Base-by-base conservation (phyloP, 345 rosid species). In the Isatis tinctoria region DNA sequence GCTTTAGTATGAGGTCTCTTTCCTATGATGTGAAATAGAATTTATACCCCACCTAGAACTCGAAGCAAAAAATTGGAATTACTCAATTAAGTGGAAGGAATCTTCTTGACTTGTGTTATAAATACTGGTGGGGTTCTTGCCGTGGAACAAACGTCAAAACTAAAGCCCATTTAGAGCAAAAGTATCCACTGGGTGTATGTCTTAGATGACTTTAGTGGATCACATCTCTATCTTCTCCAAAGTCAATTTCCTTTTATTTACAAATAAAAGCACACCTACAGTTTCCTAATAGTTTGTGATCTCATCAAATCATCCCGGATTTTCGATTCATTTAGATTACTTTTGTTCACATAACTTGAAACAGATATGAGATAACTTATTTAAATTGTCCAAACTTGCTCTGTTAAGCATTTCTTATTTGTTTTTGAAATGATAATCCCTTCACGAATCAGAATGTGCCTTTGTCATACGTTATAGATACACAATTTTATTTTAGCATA, bases 21-120 rank as follows among this genome's bases (percentile, higher is more conserved):
- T 60, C 66, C 49, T 60, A 60, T 20, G 16, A 24, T 52, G 58
- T 52, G 32, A 52, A 24, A 24, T 52, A 24, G 22, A 45, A 8
- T 16, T 3, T 17, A 17, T 45, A 8, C 51, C 22, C 22, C 22
- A 45, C 51, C 10, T 16, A 16, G 10, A 45, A 45, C 10, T 3
- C 7, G 10, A 45, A 45, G 22, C 51, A 51, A 11, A 22, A 8
- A 60, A 4, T 60, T 39, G 66, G 18, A 60, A 39, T 3, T 8
- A 60, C 48, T 60, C 35, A 26, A 22, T 7, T 60, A 22, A 37
- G 26, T 37, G 30, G 22, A 39, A 39, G 17, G 66, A 39, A 60
- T 60, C 66, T 60, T 60, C 48, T 60, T 36, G 65, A 60, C 65
- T 59, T 36, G 44, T 36, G 17, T 36, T 36, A 18, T 18, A 60